Conservation (phyloP, 1,284 basidiomycete genomes). For the Leccinum insigne region DNA sequence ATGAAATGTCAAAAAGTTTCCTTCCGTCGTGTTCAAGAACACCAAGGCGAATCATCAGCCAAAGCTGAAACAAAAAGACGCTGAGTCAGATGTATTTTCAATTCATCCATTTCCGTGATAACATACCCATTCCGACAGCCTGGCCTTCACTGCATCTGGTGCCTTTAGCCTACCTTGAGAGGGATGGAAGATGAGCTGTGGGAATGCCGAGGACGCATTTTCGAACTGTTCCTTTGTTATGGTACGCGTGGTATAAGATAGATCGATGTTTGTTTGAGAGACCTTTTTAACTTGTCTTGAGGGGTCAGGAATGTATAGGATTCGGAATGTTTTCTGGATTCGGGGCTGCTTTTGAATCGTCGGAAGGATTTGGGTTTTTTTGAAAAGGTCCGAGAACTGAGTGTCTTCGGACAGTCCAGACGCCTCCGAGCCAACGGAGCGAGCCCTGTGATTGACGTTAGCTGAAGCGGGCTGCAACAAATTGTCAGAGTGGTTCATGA, state of each 20-base stretch:
- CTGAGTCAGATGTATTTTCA: neutral
- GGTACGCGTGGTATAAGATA: neutral
- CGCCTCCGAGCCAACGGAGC: neutral
- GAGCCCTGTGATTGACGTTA: too few relatives aligned
- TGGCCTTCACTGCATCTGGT: neutral
- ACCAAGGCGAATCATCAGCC: neutral
- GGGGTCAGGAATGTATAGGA: neutral
- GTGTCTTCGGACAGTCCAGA: neutral
- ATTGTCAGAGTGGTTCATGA: too few relatives aligned
- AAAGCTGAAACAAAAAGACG: neutral
- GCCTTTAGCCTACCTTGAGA: neutral
- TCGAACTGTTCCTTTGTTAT: neutral
- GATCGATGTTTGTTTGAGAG: neutral
- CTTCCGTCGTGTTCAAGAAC: neutral
- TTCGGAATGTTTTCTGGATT: neutral
- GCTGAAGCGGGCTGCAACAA: too few relatives aligned
- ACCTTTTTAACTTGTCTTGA: neutral
- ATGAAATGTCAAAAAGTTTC: neutral
- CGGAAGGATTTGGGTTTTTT: neutral
- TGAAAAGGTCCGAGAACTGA: neutral
- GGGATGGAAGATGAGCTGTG: neutral
- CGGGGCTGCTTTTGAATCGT: neutral
- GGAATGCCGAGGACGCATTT: neutral
- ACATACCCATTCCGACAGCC: neutral
- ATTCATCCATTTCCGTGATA: too few relatives aligned